Evolutionary conservation across 305 asterid genomes (phyloP), one percentile per base, ranked within the genome.

Genomic region (Vinca major): DNA sequence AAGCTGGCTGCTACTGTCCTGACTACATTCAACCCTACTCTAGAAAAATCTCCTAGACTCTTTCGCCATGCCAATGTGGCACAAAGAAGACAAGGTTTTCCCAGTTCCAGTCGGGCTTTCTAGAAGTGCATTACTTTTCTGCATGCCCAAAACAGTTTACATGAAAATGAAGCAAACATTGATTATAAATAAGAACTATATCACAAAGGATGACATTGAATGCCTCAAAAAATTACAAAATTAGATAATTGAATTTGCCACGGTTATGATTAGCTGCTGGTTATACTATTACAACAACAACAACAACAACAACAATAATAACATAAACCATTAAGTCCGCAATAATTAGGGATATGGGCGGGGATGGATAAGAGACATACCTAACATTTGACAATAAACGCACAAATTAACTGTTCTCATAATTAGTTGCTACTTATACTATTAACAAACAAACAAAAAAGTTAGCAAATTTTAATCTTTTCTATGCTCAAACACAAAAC

Each of bases 41-140:
- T 85, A 7, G 89, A 76, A 74, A 90, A 93, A 65, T 65, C 80
- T 20, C 96, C 95, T 78, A 90, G 78, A 78, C 97, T 90, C 84
- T 81, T 89, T 82, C 99, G 87, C 97, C 97, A 93, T 54, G 97
- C 96, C 79, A 93, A 82, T 64, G 99, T 85, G 68, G 99, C 97
- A 60, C 99, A 93, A 61, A 93, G 84, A 79, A 93, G 96, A 69
- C 96, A 93, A 93, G 73, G 99, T 93, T 81, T 93, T 93, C 69
- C 99, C 99, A 45, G 99, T 93, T 80, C 99, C 97, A 57, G 99
- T 93, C 57, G 99, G 99, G 78, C 99, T 93, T 90, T 93, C 99
- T 72, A 93, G 78, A 56, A 93, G 75, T 14, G 99, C 96, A 74
- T 93, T 93, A 75, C 85, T 67, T 81, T 71, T 84, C 99, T 93